Percentiles rank a stretch among this genome's conserved stretches.
phyloP scores from a whole-genome alignment of 1,139 yeast genomes.

The Kodamaea sp. region DNA sequence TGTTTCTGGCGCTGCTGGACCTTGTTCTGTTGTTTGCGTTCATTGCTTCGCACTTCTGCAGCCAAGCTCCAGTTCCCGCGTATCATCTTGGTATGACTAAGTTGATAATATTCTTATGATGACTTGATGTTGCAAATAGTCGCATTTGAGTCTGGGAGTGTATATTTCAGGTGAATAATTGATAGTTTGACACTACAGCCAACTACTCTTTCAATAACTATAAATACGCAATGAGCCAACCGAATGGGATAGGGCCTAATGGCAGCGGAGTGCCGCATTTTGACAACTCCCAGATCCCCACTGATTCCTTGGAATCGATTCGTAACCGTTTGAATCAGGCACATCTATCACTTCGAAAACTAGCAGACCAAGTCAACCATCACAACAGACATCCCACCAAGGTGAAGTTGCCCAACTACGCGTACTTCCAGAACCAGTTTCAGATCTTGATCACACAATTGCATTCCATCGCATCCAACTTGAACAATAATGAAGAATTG shows the following conservation, averaged over 20 bases:
- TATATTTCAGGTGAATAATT: too few relatives aligned
- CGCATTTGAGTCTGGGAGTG: too few relatives aligned
- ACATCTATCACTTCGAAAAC: conserved; percentile 43
- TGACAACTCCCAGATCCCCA: conserved; percentile 33
- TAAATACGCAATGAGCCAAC: background rate
- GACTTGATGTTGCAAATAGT: too few relatives aligned
- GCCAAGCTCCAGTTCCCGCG: conserved; percentile 47
- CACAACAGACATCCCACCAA: conserved; percentile 42
- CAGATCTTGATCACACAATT: conserved; percentile 82
- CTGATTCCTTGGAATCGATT: conserved; percentile 44
- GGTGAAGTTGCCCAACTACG: conserved; percentile 42
- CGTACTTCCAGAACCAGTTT: conserved; percentile 70
- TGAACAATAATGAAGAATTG: conserved; percentile 60
- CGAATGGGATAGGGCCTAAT: background rate
- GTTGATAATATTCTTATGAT: too few relatives aligned
- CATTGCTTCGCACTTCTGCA: conserved; percentile 41
- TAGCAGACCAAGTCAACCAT: conserved; percentile 44
- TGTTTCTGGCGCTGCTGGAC: conserved; percentile 44
- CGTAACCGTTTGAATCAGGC: conserved; percentile 48
- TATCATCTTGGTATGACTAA: too few relatives aligned
- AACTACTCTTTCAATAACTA: too few relatives aligned
- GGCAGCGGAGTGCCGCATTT: conserved; percentile 6
- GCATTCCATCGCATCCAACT: conserved; percentile 66
- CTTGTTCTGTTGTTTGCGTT: conserved; percentile 36
- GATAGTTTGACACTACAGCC: too few relatives aligned